Evolutionary conservation across 2,329 filamentous ascomycete species (phyloP), one percentile per base, ranked within the genome.

Genomic region (Pseudogymnoascus sp.): DNA sequence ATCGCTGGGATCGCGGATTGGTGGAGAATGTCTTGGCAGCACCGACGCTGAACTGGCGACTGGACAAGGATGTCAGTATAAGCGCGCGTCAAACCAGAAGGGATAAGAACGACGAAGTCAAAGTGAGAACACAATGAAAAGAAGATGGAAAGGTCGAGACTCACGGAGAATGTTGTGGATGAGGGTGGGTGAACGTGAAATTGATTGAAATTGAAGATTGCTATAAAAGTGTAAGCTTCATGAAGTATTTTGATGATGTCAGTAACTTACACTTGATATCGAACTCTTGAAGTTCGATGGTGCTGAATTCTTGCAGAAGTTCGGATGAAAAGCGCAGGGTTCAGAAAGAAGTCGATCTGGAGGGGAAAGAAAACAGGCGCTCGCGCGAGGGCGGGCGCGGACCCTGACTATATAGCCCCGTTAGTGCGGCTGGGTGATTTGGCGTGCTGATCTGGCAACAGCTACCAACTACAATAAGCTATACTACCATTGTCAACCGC

Each of bases 21-120:
- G 51, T 57, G 51, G 51, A 57, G 29, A 57, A 57, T 57, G 51
- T 57, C 51, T 57, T 57, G 51, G 51, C 51, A 21, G 10, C 51
- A 57, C 51, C 29, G 26, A 51, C n/a, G 51, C 29, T 16, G 51
- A 57, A 57, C 51, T 34, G 51, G 16, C 29, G n/a, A 57, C 51
- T 57, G 11, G 11, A 57, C 51, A 57, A 18, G 51, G 51, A 34
- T 57, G 51, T 57, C 4, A 57, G 51, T 57, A 57, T 34, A 57
- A 57, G 51, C 51, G 51, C 51, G 51, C 51, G 51, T 57, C 26
- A 57, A 16, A 57, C 14, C 10, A 31, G 51, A 34, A 16, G 6
- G 23, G 23, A 10, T 2, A 40, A 7, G 12, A 26, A 51, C 2
- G 45, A n/a, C 45, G 23, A 54, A 11, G 47, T 18, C 26, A 34